Conservation (phyloP, 2,329 filamentous ascomycete species). For the Talaromyces funiculosus region DNA sequence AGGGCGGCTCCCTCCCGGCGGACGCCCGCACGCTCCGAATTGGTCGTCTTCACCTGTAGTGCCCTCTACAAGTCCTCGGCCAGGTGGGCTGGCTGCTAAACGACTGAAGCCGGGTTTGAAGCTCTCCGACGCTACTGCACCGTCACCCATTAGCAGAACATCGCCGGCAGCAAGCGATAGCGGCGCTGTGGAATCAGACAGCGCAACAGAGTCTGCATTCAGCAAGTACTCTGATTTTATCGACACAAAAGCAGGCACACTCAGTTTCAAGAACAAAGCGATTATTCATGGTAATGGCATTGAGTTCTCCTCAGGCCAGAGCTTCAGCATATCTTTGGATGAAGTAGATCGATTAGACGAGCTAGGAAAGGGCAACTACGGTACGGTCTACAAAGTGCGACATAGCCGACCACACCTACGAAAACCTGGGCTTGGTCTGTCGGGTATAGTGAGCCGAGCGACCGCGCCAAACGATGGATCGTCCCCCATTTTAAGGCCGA, state of each 20-base stretch:
- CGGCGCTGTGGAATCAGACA: constrained; percentile 14
- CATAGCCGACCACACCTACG: constrained; percentile 68
- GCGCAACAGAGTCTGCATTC: constrained; percentile 45
- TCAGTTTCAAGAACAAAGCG: constrained; percentile 90
- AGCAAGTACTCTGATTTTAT: constrained; percentile 75
- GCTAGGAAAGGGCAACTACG: constrained; percentile 95
- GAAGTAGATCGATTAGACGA: constrained; percentile 92
- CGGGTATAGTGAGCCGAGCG: constrained; percentile 51
- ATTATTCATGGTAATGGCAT: constrained; percentile 84
- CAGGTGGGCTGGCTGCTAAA: constrained; percentile 44
- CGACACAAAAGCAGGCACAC: constrained; percentile 81
- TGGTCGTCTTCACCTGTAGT: constrained; percentile 28
- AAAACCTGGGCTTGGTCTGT: constrained; percentile 54
- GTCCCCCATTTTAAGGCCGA: constrained; percentile 15
- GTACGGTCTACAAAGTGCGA: constrained; percentile 92
- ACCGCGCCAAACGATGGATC: constrained; percentile 16
- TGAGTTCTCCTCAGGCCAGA: constrained; percentile 82
- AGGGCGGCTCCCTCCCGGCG: constrained; percentile 23
- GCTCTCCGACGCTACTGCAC: constrained; percentile 44
- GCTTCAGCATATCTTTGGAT: constrained; percentile 90
- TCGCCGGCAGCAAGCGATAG: constrained; percentile 18
- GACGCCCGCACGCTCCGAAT: constrained; percentile 29
- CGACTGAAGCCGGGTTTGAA: constrained; percentile 44
- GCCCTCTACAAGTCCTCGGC: constrained; percentile 38
- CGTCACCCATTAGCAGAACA: constrained; percentile 46